These are phyloP conservation scores for Cyclospora cayetanensis DNA, from an alignment of 169 alveolate genomes.

Conservation along the genomic window DNA sequence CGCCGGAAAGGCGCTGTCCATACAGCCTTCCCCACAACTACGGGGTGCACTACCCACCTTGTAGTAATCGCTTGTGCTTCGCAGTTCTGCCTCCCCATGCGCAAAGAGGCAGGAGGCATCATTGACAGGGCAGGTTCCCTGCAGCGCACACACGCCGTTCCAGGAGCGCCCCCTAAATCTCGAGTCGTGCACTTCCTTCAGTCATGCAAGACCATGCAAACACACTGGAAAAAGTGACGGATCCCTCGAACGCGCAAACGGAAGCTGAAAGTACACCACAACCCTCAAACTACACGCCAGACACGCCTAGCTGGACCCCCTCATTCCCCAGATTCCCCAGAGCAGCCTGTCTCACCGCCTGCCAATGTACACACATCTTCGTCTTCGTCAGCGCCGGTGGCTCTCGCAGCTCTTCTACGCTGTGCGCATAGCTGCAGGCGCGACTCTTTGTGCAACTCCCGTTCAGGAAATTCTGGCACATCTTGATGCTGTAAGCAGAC, in stretches of 20 bases:
- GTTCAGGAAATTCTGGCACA: not conserved
- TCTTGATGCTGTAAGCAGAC: not conserved
- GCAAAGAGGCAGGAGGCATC: slow-evolving; percentile 54
- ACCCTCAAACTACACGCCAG: not conserved
- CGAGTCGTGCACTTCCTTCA: too few relatives aligned
- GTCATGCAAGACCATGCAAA: too few relatives aligned
- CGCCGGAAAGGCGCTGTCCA: not conserved
- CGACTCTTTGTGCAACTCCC: slow-evolving; percentile 5
- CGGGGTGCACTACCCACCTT: slow-evolving; percentile 7
- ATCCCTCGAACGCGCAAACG: not conserved
- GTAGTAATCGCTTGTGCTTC: slow-evolving; percentile 70
- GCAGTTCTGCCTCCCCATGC: slow-evolving; percentile 74
- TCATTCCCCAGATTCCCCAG: not conserved
- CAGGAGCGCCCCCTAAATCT: too few relatives aligned
- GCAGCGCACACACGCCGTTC: too few relatives aligned
- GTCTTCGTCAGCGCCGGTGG: slow-evolving; percentile 17
- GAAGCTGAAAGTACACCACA: not conserved
- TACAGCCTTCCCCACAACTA: not conserved
- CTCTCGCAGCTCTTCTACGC: slow-evolving; percentile 34
- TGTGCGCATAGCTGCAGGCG: slow-evolving; percentile 45
- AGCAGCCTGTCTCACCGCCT: slow-evolving; percentile 1
- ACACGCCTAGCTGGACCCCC: not conserved
- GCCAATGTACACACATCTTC: slow-evolving; percentile 41
- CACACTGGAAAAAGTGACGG: not conserved
- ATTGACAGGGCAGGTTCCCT: slow-evolving; percentile 36